Conservation (phyloP, 805 yeast genomes). For the Wickerhamiella sorbophila region DNA sequence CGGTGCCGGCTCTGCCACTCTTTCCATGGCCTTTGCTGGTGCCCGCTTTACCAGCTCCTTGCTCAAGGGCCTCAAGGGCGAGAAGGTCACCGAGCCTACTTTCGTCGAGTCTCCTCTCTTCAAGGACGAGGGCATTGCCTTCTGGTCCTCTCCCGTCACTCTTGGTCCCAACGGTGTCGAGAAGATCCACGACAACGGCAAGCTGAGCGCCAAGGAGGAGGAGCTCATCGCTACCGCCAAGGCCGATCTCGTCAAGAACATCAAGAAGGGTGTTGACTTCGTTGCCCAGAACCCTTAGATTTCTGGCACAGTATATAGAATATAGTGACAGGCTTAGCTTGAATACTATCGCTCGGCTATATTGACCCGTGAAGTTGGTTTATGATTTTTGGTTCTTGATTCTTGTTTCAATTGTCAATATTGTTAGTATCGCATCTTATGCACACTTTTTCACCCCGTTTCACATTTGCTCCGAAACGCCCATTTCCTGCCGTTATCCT, state of each 20-base stretch:
- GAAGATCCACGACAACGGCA: constrained; percentile 68
- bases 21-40: constrained; percentile 93
- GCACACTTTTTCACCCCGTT: no score
- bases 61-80: constrained; percentile 30
- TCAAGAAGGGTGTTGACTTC: constrained; percentile 80
- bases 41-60: constrained; percentile 59
- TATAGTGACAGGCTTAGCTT: no score
- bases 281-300: constrained; percentile 34
- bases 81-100: constrained; percentile 36
- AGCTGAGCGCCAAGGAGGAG: constrained; percentile 64
- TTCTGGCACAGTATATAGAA: no score
- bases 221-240: constrained; percentile 67
- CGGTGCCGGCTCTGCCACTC: constrained; percentile 89
- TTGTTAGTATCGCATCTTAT: no score
- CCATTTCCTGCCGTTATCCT: no score
- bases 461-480: no score
- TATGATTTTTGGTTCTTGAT: no score
- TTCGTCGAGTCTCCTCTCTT: constrained; percentile 58
- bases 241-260: constrained; percentile 77
- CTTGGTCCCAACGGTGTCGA: constrained; percentile 85
- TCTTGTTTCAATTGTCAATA: no score
- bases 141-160: constrained; percentile 91
- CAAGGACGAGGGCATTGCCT: constrained; percentile 83
- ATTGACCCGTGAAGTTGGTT: no score
- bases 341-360: no score